A percentile compares a stretch with the other conserved stretches of the same genome.
Evolutionary conservation across 768 basidiomycete species (phyloP).

Genomic region (Rubroboletus pulcherrimus): DNA sequence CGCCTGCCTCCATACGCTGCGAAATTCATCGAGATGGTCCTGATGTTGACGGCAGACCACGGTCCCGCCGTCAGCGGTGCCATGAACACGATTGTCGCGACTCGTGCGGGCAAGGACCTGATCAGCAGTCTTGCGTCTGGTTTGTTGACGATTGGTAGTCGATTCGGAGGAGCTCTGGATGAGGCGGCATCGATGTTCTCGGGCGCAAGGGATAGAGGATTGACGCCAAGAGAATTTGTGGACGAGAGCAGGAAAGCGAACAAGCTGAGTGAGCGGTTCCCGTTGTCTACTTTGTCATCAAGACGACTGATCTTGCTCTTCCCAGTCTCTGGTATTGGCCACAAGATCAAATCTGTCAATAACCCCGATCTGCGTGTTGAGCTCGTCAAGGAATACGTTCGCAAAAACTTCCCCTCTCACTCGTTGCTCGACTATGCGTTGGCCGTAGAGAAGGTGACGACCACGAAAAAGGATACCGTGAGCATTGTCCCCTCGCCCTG

Average conservation of each 20-base stretch:
- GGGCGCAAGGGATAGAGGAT: slow-evolving; percentile 80
- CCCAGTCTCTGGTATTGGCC: slow-evolving; percentile 92
- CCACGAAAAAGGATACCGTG: slow-evolving; percentile 94
- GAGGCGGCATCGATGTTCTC: slow-evolving; percentile 98
- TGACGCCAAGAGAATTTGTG: slow-evolving; percentile 98
- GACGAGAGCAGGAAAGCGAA: slow-evolving; percentile 90
- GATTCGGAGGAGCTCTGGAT: slow-evolving; percentile 98
- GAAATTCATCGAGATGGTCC: slow-evolving; percentile 99
- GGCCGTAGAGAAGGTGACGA: slow-evolving; percentile 96
- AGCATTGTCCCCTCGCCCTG: background rate
- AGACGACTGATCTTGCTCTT: slow-evolving; percentile 5
- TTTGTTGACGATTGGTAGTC: slow-evolving; percentile 95
- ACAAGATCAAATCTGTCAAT: slow-evolving; percentile 99
- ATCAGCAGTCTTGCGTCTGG: slow-evolving; percentile 96
- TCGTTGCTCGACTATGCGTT: slow-evolving; percentile 91
- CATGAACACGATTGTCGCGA: slow-evolving; percentile 99
- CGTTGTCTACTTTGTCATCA: background rate
- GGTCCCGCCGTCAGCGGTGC: slow-evolving; percentile 97
- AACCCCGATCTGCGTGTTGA: slow-evolving; percentile 93
- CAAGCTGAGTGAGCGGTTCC: slow-evolving; percentile 73
- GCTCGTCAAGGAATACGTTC: slow-evolving; percentile 93
- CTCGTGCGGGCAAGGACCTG: slow-evolving; percentile 98
- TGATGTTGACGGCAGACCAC: slow-evolving; percentile 99
- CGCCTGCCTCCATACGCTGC: slow-evolving; percentile 87
- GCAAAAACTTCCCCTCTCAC: slow-evolving; percentile 94